Percentiles rank a stretch among this genome's conserved stretches.
Evolutionary conservation across 768 basidiomycete species (phyloP).

Genomic region (Leucocoprinus birnbaumii): DNA sequence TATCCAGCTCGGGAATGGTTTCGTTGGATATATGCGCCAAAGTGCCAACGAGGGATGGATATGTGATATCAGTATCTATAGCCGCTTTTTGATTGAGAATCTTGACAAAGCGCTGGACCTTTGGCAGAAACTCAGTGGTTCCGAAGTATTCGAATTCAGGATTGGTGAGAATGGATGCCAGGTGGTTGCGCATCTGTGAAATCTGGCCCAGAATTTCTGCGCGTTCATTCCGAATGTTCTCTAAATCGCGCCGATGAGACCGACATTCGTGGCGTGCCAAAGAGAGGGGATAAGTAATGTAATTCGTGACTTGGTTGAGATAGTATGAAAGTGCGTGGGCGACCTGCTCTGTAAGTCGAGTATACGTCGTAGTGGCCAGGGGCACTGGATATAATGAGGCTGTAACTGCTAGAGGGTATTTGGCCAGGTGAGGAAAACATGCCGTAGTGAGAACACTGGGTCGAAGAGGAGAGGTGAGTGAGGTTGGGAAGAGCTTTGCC

Average conservation of each 20-base stretch:
- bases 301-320: constrained; percentile 19
- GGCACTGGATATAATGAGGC: constrained; percentile 16
- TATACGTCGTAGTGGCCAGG: constrained; percentile 1
- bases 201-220: constrained; percentile 68
- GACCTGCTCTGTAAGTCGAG: background rate
- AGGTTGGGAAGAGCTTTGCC: constrained; percentile 43
- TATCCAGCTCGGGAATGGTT: background rate
- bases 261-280: constrained; percentile 68
- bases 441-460: constrained; percentile 51
- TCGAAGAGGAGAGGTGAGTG: constrained; percentile 37
- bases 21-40: constrained; percentile 9
- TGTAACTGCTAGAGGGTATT: constrained; percentile 16
- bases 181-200: constrained; percentile 45
- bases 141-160: constrained; percentile 17
- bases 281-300: constrained; percentile 51
- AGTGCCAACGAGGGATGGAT: constrained; percentile 1
- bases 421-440: constrained; percentile 63
- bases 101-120: constrained; percentile 10
- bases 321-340: constrained; percentile 11
- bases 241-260: constrained; percentile 55
- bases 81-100: constrained; percentile 11
- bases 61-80: constrained; percentile 4
- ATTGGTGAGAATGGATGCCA: constrained; percentile 28
- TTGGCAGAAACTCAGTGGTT: constrained; percentile 3
- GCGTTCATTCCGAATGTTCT: constrained; percentile 62